Conservation (phyloP, 2,329 filamentous ascomycete genomes). For the Colletotrichum theobromicola region DNA sequence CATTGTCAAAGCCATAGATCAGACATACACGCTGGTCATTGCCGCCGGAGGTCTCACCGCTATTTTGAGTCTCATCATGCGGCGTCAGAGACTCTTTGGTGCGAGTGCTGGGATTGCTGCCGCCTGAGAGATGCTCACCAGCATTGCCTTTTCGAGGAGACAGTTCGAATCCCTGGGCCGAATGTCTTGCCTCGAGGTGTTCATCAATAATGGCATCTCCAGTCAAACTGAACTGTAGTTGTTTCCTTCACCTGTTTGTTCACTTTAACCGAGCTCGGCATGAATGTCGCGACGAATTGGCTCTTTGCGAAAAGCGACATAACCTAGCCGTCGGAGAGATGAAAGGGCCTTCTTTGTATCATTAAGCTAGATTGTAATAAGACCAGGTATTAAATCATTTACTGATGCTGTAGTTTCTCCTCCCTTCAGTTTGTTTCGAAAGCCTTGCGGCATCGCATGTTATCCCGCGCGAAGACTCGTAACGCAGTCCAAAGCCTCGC, state of each 20-base stretch:
- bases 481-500: neutral
- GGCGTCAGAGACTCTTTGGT: constrained; percentile 37
- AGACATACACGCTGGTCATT: constrained; percentile 35
- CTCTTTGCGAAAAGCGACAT: neutral
- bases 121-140: neutral
- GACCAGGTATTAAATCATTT: neutral
- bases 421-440: neutral
- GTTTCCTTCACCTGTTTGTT: neutral
- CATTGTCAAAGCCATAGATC: neutral
- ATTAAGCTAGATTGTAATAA: neutral
- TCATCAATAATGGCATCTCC: too few species aligned
- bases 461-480: neutral
- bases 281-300: neutral
- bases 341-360: neutral
- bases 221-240: too few species aligned
- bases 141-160: neutral
- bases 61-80: constrained; percentile 35
- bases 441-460: neutral
- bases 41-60: constrained; percentile 33
- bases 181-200: neutral
- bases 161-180: neutral
- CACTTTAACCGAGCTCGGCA: neutral
- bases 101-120: neutral
- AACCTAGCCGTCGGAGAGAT: neutral
- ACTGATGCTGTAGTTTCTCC: neutral